These are phyloP conservation scores for Puccinia brachypodii DNA, from an alignment of 1,284 basidiomycete genomes.

Conservation along the genomic window DNA sequence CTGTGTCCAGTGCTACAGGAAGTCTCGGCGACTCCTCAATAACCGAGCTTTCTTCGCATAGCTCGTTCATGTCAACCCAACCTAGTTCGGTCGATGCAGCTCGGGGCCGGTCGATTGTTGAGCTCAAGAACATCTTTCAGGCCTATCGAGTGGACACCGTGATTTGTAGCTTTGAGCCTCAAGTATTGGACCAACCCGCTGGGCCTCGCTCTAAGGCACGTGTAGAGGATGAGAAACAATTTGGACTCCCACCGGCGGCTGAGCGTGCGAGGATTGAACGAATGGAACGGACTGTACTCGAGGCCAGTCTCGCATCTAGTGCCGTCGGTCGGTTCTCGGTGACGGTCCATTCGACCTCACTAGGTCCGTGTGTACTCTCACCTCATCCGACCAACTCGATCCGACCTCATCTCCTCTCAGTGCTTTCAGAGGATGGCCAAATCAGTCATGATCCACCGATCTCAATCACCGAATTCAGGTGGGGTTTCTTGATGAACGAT, in stretches of 20 bases:
- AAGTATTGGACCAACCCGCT: neutral
- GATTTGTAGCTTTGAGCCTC: slow-evolving; percentile 34
- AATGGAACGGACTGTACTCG: slow-evolving; percentile 25
- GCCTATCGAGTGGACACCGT: slow-evolving; percentile 42
- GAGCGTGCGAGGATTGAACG: slow-evolving; percentile 33
- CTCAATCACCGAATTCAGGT: slow-evolving; percentile 31
- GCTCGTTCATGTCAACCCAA: slow-evolving; percentile 53
- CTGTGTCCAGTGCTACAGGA: slow-evolving; percentile 50
- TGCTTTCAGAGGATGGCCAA: neutral
- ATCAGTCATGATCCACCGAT: neutral
- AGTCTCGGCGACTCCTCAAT: slow-evolving; percentile 13
- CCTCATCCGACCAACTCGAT: neutral
- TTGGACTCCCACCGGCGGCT: slow-evolving; percentile 1
- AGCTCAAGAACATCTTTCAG: slow-evolving; percentile 40
- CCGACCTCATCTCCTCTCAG: neutral
- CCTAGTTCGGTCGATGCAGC: neutral
- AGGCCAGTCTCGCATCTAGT: slow-evolving; percentile 5
- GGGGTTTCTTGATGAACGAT: slow-evolving; percentile 45
- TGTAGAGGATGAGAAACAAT: slow-evolving; percentile 12
- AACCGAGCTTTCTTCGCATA: slow-evolving; percentile 57
- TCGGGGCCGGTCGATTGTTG: slow-evolving; percentile 3
- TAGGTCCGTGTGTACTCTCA: neutral
- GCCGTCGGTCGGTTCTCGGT: slow-evolving; percentile 22
- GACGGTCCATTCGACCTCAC: slow-evolving; percentile 2
- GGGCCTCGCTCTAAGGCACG: neutral